These are phyloP conservation scores for Entonaema liquescens DNA, from an alignment of 495 filamentous ascomycete genomes.

Conservation along the genomic window DNA sequence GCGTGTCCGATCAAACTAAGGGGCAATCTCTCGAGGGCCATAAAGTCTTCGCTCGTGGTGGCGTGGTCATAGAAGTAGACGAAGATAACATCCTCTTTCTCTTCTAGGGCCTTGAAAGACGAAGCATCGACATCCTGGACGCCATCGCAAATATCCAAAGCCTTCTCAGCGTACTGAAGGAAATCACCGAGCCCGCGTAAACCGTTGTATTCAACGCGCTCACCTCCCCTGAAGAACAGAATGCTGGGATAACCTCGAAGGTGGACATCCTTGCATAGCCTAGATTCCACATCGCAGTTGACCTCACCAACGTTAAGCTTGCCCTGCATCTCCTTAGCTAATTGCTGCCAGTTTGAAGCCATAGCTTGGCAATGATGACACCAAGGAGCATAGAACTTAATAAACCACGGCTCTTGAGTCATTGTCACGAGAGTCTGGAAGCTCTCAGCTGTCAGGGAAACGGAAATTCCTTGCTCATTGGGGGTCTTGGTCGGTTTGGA, in stretches of 20 bases:
- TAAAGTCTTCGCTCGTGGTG: conserved; percentile 90
- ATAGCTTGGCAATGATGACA: conserved; percentile 94
- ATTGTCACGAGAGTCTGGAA: conserved; percentile 88
- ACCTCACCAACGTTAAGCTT: conserved; percentile 93
- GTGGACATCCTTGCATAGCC: conserved; percentile 88
- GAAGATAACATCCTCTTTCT: conserved; percentile 94
- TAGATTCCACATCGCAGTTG: conserved; percentile 85
- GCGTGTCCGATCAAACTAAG: conserved; percentile 90
- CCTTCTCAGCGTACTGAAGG: conserved; percentile 84
- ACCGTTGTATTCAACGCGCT: conserved; percentile 91
- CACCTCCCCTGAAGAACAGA: conserved; percentile 90
- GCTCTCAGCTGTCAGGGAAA: conserved; percentile 79
- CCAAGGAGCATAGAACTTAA: conserved; percentile 99
- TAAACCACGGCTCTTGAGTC: conserved; percentile 92
- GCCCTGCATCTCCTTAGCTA: conserved; percentile 88
- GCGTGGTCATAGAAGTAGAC: conserved; percentile 97
- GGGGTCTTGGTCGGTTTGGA: conserved; percentile 63
- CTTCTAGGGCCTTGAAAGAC: conserved; percentile 83
- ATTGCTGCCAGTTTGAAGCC: conserved; percentile 87
- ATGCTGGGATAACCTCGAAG: conserved; percentile 86
- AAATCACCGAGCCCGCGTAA: conserved; percentile 93
- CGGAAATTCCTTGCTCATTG: conserved; percentile 77
- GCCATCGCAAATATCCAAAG: conserved; percentile 76
- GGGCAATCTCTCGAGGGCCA: conserved; percentile 83
- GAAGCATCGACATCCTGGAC: conserved; percentile 80